These are phyloP conservation scores for Suillus discolor DNA, from an alignment of 768 basidiomycete species.

Conservation along the genomic window DNA sequence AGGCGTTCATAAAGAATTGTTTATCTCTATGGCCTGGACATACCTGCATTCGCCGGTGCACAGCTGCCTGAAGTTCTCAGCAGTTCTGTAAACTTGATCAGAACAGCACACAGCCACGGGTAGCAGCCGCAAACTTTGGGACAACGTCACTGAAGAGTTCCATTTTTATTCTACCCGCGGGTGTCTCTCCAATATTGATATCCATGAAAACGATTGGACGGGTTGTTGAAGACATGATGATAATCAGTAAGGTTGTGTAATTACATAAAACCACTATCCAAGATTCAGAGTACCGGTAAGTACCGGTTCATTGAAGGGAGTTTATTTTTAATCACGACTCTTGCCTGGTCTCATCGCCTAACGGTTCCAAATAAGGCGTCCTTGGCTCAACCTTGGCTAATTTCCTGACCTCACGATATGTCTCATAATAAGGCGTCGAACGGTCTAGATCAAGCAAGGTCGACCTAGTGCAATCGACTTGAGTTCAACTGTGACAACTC, in stretches of 20 bases:
- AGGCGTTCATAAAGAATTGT: conserved; percentile 18
- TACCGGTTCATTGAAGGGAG: too few relatives aligned
- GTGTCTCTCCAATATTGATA: conserved; percentile 93
- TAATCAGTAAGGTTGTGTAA: background rate
- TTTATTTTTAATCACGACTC: too few relatives aligned
- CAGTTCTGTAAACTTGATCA: conserved; percentile 60
- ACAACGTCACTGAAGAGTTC: conserved; percentile 96
- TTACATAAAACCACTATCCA: background rate
- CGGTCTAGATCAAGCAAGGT: background rate
- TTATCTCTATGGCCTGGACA: conserved; percentile 15
- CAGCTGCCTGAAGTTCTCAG: conserved; percentile 96
- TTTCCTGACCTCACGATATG: background rate
- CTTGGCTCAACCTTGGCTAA: background rate
- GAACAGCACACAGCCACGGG: background rate
- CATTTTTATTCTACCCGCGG: conserved; percentile 94
- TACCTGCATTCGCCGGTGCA: conserved; percentile 97
- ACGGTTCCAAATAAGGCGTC: background rate
- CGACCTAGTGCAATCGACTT: background rate
- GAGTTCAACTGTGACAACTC: background rate
- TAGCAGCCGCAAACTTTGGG: conserved; percentile 69
- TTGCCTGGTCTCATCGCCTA: too few relatives aligned
- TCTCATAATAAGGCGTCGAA: too few relatives aligned
- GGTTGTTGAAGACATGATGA: conserved; percentile 46
- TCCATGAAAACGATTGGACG: conserved; percentile 98
- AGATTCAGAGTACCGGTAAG: background rate